phyloP scores from a whole-genome alignment of 495 filamentous ascomycete species.

The Clavariopsis aquatica region DNA sequence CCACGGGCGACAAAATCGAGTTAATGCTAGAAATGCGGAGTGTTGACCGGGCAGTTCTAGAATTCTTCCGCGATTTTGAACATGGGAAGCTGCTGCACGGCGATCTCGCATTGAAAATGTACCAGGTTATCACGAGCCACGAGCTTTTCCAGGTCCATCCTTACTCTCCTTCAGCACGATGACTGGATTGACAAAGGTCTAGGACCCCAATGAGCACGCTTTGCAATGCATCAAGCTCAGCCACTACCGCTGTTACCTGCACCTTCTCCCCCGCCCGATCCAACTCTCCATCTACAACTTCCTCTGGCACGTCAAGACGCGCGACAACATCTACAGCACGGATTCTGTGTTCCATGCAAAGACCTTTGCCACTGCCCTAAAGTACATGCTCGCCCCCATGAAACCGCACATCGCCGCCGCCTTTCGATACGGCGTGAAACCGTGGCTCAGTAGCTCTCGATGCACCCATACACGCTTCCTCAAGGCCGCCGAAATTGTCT shows the following conservation, averaged over 20 bases:
- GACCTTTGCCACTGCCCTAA: not conserved
- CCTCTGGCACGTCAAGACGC: not conserved
- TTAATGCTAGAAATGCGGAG: constrained; percentile 7
- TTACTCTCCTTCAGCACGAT: too few species aligned
- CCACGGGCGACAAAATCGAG: not conserved
- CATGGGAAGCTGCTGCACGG: not conserved
- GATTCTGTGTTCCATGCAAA: constrained; percentile 15
- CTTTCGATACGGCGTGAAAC: constrained; percentile 4
- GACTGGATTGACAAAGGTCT: not conserved
- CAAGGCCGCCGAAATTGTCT: not conserved
- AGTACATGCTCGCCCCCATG: constrained; percentile 11
- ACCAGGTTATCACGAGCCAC: constrained; percentile 12
- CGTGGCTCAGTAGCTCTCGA: constrained; percentile 2
- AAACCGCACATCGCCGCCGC: constrained; percentile 1
- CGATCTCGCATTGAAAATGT: constrained; percentile 6
- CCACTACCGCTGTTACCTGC: constrained; percentile 5
- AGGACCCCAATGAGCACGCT: not conserved
- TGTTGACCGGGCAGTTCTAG: not conserved
- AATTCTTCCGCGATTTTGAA: not conserved
- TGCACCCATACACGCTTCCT: not conserved
- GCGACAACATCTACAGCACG: not conserved
- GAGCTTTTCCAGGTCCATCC: not conserved
- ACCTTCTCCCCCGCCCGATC: constrained; percentile 1
- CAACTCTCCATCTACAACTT: constrained; percentile 1
- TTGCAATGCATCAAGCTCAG: not conserved